Conservation (phyloP, 2,329 filamentous ascomycete species). For the Microcera coccophila region DNA sequence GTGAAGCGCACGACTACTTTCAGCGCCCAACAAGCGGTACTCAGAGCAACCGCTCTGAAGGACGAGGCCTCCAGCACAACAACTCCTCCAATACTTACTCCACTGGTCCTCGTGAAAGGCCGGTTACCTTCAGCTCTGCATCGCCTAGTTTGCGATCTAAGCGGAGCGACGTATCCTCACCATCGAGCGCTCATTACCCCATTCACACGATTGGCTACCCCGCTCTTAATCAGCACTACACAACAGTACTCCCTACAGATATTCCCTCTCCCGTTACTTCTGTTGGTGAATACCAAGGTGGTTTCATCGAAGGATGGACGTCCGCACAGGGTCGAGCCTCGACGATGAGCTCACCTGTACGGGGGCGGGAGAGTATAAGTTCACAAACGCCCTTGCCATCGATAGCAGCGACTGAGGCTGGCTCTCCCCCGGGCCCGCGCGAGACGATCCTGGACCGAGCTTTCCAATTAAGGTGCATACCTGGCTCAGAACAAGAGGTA, state of each 20-base stretch:
- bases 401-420: constrained; percentile 38
- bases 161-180: constrained; percentile 59
- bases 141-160: constrained; percentile 60
- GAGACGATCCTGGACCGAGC: constrained; percentile 66
- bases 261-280: constrained; percentile 55
- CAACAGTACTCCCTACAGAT: constrained; percentile 50
- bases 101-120: constrained; percentile 46
- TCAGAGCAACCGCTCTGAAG: constrained; percentile 32
- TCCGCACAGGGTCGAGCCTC: constrained; percentile 57
- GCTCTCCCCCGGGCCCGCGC: constrained; percentile 51
- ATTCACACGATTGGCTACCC: constrained; percentile 36
- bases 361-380: constrained; percentile 52
- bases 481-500: constrained; percentile 52
- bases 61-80: constrained; percentile 42
- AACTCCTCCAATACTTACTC: constrained; percentile 46
- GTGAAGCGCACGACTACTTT: constrained; percentile 41
- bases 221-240: constrained; percentile 46
- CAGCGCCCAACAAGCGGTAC: constrained; percentile 44
- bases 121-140: constrained; percentile 52
- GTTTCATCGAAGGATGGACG: constrained; percentile 60
- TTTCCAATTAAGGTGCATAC: constrained; percentile 60
- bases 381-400: constrained; percentile 43
- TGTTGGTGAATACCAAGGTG: constrained; percentile 50
- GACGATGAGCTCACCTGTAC: constrained; percentile 53
- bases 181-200: constrained; percentile 47